phyloP scores from a whole-genome alignment of 495 filamentous ascomycete genomes.

The Glutinoglossum americanum region DNA sequence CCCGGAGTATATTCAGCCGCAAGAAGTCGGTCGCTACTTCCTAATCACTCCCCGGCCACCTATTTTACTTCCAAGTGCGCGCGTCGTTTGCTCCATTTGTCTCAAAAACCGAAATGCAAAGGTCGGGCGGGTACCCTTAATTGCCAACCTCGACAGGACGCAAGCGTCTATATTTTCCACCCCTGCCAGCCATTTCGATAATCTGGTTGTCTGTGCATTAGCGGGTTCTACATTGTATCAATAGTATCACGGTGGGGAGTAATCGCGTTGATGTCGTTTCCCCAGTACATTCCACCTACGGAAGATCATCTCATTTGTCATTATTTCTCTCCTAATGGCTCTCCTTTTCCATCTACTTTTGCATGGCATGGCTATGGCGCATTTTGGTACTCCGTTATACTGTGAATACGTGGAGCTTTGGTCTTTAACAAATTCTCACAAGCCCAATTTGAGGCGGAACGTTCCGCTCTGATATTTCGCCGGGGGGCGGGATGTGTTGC shows the following conservation, averaged over 20 bases:
- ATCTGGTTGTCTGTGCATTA: not conserved
- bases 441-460: not conserved
- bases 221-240: not conserved
- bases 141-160: not conserved
- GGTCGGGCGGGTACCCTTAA: not conserved
- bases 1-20: constrained; percentile 43
- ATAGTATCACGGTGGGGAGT: not conserved
- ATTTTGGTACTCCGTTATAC: not conserved
- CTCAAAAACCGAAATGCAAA: not conserved
- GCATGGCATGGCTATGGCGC: not conserved
- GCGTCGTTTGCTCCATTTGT: not conserved
- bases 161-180: not conserved
- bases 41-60: not conserved
- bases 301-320: not conserved
- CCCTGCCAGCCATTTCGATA: not conserved
- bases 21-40: constrained; percentile 15
- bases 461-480: not conserved
- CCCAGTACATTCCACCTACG: not conserved
- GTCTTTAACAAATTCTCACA: not conserved
- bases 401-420: not conserved
- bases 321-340: not conserved
- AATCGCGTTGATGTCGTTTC: not conserved
- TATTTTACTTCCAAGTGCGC: not conserved
- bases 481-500: not conserved
- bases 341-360: not conserved